Percentiles rank a stretch among this genome's conserved stretches.
Conservation (phyloP, 2,329 filamentous ascomycete species). For the Periconia digitata region DNA sequence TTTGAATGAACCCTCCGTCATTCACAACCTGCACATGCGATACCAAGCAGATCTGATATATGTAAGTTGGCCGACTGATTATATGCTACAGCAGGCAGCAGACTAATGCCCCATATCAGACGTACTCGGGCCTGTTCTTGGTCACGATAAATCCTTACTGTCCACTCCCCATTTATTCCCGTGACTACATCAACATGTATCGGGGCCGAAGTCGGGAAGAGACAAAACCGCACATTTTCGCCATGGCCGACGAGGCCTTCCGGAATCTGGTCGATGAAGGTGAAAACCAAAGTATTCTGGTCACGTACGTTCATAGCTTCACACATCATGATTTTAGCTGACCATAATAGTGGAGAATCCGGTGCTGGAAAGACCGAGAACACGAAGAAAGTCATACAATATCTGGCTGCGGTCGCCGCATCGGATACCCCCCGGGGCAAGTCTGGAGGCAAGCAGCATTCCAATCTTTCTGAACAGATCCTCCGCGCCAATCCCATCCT, state of each 20-base stretch:
- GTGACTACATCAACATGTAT: constrained; percentile 98
- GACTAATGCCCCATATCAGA: constrained; percentile 51
- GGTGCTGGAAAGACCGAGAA: constrained; percentile 98
- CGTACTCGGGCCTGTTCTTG: constrained; percentile 94
- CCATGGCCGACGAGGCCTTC: constrained; percentile 96
- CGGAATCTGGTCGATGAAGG: constrained; percentile 94
- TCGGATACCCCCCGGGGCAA: constrained; percentile 68
- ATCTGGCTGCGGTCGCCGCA: constrained; percentile 89
- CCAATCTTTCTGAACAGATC: constrained; percentile 94
- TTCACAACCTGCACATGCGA: constrained; percentile 92
- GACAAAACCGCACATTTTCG: constrained; percentile 95
- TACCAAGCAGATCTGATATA: constrained; percentile 96
- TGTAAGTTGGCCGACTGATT: constrained; percentile 46
- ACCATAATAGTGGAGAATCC: constrained; percentile 71
- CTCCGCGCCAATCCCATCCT: constrained; percentile 94
- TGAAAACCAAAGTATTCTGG: constrained; percentile 93
- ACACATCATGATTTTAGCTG: constrained; percentile 10
- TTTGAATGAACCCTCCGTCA: constrained; percentile 94
- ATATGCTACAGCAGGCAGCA: not conserved
- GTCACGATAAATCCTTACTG: constrained; percentile 98
- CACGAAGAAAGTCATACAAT: constrained; percentile 99
- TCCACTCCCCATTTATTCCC: constrained; percentile 88
- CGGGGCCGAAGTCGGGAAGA: constrained; percentile 88
- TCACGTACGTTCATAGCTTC: constrained; percentile 61
- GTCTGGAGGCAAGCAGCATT: constrained; percentile 66